Evolutionary conservation across 1,284 basidiomycete species (phyloP).

Genomic region (Ustilago hordei): DNA sequence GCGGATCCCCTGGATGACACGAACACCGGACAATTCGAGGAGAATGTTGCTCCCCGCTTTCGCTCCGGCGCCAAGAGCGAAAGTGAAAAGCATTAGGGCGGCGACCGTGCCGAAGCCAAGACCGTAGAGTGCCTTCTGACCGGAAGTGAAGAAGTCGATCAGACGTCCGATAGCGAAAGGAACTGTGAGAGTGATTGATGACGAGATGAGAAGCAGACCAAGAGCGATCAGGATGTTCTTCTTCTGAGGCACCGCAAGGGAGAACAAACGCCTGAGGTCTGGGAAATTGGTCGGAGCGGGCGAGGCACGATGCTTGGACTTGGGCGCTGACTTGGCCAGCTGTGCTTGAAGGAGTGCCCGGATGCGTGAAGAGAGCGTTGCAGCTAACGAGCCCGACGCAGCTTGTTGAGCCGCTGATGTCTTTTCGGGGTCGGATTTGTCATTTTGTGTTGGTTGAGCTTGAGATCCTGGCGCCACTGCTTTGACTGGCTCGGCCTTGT

Average conservation of each 20-base stretch:
- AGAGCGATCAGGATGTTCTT: slow-evolving; percentile 60
- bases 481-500: slow-evolving; percentile 21
- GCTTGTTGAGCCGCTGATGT: neutral
- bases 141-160: slow-evolving; percentile 68
- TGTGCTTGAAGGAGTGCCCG: slow-evolving; percentile 34
- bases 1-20: slow-evolving; percentile 89
- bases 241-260: slow-evolving; percentile 65
- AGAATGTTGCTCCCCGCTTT: slow-evolving; percentile 92
- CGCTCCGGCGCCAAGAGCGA: slow-evolving; percentile 86
- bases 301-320: slow-evolving; percentile 41
- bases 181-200: slow-evolving; percentile 78
- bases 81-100: slow-evolving; percentile 79
- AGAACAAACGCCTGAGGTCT: slow-evolving; percentile 60
- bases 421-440: neutral
- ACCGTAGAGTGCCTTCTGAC: slow-evolving; percentile 60
- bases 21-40: slow-evolving; percentile 82
- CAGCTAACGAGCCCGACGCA: slow-evolving; percentile 17
- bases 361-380: slow-evolving; percentile 25
- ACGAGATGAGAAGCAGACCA: slow-evolving; percentile 69
- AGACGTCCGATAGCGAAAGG: slow-evolving; percentile 68
- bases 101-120: slow-evolving; percentile 85
- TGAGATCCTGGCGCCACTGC: neutral
- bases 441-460: slow-evolving; percentile 6
- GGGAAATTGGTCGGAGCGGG: slow-evolving; percentile 57
- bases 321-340: slow-evolving; percentile 42